phyloP scores from a whole-genome alignment of 768 basidiomycete species.

The Kwoniella sp. region DNA sequence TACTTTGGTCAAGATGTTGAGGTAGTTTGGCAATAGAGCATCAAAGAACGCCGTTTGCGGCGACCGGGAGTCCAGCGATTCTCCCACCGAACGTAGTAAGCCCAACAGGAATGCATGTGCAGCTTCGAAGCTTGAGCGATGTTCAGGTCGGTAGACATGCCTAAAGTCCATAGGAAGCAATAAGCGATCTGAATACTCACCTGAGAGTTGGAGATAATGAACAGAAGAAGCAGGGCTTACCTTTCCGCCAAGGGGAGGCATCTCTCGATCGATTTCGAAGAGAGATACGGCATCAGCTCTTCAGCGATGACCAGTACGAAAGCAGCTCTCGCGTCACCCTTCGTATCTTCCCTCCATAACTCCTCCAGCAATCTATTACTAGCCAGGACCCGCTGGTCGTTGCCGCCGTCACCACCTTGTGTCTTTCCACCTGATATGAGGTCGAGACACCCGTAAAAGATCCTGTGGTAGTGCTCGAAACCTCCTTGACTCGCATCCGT shows the following conservation, averaged over 20 bases:
- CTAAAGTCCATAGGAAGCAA: slow-evolving; percentile 10
- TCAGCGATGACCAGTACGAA: slow-evolving; percentile 24
- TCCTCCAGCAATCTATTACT: neutral
- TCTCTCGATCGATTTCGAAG: slow-evolving; percentile 3
- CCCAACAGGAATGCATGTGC: slow-evolving; percentile 40
- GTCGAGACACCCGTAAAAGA: slow-evolving; percentile 36
- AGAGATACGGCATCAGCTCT: slow-evolving; percentile 26
- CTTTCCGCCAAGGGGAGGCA: slow-evolving; percentile 6
- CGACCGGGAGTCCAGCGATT: neutral
- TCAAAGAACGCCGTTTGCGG: slow-evolving; percentile 16
- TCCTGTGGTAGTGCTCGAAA: slow-evolving; percentile 26
- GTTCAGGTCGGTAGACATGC: slow-evolving; percentile 10
- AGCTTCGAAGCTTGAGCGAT: slow-evolving; percentile 37
- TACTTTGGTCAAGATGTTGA: slow-evolving; percentile 23
- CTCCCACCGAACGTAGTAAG: slow-evolving; percentile 13
- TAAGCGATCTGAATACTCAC: too few species aligned
- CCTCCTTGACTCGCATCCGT: slow-evolving; percentile 18
- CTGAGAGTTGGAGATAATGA: too few species aligned
- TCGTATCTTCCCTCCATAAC: neutral
- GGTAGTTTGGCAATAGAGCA: slow-evolving; percentile 20
- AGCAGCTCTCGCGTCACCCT: slow-evolving; percentile 5
- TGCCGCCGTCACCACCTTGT: neutral
- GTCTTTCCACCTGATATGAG: slow-evolving; percentile 6
- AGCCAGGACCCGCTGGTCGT: neutral
- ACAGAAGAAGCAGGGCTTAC: slow-evolving; percentile 5